Base-by-base conservation (phyloP, 805 yeast species). In the Starmera dryadoides region DNA sequence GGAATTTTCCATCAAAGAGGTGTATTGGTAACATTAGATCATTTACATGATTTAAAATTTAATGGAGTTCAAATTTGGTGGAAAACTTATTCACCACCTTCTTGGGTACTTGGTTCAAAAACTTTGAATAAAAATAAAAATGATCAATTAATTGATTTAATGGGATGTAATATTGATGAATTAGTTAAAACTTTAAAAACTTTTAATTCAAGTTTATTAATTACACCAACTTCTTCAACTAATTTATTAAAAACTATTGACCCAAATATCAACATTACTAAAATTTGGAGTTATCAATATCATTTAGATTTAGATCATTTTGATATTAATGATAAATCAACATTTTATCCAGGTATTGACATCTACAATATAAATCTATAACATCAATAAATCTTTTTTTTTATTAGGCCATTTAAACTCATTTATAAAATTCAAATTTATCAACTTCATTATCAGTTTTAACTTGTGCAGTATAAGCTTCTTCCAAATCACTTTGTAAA, bases 341-440 rank as follows among this genome's bases (percentile, higher is more conserved):
- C 80, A 3, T 64, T 83, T 39, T 52, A 52, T 8, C 87, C 87
- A 1, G 95, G 95, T 1, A 56, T 83, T 15, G 77, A 73, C 2
- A 59, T 76, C n/a, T 81, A 77, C 59, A 63, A 59, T 38, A 55
- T 71, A 6, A 39, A 9, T 38, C 7, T 17, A 20, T 15, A 3
- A 14, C 11, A 12, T 10, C 14, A 10, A 19, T 31, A 32, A 18
- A 19, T 30, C 9, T 10, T 16, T 9, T 4, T 15, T 30, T 12
- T 15, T 30, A 17, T 17, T 30, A 30, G 4, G 11, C 8, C n/a
- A 16, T 30, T 9, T 4, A 16, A 3, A 9, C 15, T 17, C 19
- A 93, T 71, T 88, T 91, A 68, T 93, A 93, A 75, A 93, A 93
- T 45, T 94, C 99, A 63, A 91, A 93, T 69, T 93, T 93, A 61